Base-by-base conservation (phyloP, 1,139 yeast species). In the Protomyces gravidus region DNA sequence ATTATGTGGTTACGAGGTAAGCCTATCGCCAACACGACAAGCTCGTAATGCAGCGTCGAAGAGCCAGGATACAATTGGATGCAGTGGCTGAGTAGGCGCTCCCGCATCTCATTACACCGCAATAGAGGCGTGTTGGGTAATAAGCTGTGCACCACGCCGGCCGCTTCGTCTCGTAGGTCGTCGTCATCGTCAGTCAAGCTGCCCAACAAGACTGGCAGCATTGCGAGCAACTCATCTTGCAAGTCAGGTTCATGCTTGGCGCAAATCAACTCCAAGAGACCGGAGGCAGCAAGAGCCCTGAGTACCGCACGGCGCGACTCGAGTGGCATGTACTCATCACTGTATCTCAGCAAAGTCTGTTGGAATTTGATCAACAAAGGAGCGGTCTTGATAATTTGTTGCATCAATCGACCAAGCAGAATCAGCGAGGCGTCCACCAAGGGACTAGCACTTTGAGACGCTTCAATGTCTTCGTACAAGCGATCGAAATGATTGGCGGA, bases 131-230 rank as follows among this genome's bases (percentile, higher is more conserved):
- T 3, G 3, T 23, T 47, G 5, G 39, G 36, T 6, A 53, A 7
- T 7, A 25, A 23, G 5, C 15, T 25, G 27, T 51, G 36, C 5
- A 39, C 39, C 17, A 17, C 11, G 3, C 13, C 40, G 3, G 58
- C 27, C 6, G 58, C 15, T 11, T 25, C 36, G 5, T 11, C 19
- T 13, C 58, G 32, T 5, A 53, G 21, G 11, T 53, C 58, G 26
- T 53, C 58, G 32, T 53, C 58, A 33, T 53, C 58, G 26, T 53
- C 58, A n/a, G 39, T 25, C 36, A 53, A 27, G 11, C 36, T 23
- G 21, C 27, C 42, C 30, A 45, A 36, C 21, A 28, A 32, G 23
- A 39, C 28, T 2, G 55, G 40, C 17, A 40, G 28, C 33, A 28
- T 6, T 4, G 25, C 15, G 2, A 26, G 11, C 9, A 39, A 13